Evolutionary conservation across 108 stramenopile genomes (phyloP).

Genomic region (Skeletonema marinoi): DNA sequence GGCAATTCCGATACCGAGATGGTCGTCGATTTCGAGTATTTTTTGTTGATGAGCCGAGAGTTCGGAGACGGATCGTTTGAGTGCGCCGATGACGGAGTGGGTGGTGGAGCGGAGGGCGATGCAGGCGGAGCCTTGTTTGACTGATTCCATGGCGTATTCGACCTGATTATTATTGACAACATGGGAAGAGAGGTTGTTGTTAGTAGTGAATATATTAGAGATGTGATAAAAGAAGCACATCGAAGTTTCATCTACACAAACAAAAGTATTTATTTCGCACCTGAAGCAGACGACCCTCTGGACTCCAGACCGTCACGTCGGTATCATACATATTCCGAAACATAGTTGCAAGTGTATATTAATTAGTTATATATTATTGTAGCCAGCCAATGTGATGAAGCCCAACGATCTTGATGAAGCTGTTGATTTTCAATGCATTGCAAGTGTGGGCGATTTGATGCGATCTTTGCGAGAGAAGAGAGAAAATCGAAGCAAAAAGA

Average conservation of each 20-base stretch:
- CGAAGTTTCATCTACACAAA: background rate
- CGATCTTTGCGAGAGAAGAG: no score
- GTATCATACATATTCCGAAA: conserved; percentile 99
- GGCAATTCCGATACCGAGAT: conserved; percentile 96
- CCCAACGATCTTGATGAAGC: background rate
- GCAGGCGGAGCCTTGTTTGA: conserved; percentile 97
- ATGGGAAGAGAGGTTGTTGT: background rate
- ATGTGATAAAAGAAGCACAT: background rate
- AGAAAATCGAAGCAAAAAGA: no score
- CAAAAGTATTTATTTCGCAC: conserved; percentile 48
- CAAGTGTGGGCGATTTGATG: no score
- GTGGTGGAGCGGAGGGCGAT: conserved; percentile 87
- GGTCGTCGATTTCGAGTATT: conserved; percentile 96
- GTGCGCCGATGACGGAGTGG: conserved; percentile 92
- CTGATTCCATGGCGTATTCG: conserved; percentile 99
- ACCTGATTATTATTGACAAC: conserved; percentile 53
- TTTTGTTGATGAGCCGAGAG: conserved; percentile 97
- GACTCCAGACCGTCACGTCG: conserved; percentile 99
- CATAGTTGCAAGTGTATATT: conserved; percentile 59
- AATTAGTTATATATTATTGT: background rate
- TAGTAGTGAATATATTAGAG: background rate
- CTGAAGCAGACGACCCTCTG: conserved; percentile 98
- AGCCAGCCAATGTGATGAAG: background rate
- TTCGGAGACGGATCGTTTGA: conserved; percentile 96
- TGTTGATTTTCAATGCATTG: background rate